Evolutionary conservation across 768 basidiomycete species (phyloP).

Genomic region (Mycena maculata): DNA sequence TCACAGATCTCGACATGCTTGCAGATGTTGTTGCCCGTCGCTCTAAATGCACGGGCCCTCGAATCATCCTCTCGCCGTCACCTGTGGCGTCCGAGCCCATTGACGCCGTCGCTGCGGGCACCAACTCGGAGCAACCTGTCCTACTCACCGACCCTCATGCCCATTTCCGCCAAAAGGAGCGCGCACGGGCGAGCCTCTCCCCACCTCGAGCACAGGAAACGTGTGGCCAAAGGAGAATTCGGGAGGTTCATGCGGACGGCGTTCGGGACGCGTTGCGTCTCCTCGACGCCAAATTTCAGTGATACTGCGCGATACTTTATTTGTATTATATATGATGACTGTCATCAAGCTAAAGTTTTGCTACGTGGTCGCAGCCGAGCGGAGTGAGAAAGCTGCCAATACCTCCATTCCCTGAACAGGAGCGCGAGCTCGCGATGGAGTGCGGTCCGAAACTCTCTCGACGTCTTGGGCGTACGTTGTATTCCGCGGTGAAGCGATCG

Average conservation of each 20-base stretch:
- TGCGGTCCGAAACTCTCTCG: conserved; percentile 47
- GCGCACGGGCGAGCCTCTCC: conserved; percentile 47
- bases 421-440: conserved; percentile 51
- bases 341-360: conserved; percentile 7
- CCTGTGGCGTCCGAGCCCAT: conserved; percentile 47
- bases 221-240: conserved; percentile 71
- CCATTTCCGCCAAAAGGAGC: conserved; percentile 60
- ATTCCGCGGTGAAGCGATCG: conserved; percentile 50
- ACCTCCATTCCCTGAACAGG: conserved; percentile 29
- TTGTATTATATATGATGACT: conserved; percentile 26
- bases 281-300: conserved; percentile 69
- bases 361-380: neutral
- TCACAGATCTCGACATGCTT: conserved; percentile 84
- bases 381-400: conserved; percentile 5
- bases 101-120: conserved; percentile 22
- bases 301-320: conserved; percentile 14
- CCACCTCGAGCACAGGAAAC: conserved; percentile 69
- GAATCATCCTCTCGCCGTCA: conserved; percentile 67
- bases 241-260: conserved; percentile 77
- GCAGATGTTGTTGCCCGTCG: conserved; percentile 91
- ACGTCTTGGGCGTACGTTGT: conserved; percentile 37
- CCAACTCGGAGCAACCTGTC: conserved; percentile 50
- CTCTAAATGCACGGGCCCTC: conserved; percentile 80
- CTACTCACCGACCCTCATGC: conserved; percentile 67
- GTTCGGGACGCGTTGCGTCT: conserved; percentile 81